Evolutionary conservation across 495 filamentous ascomycete genomes (phyloP).

Genomic region (Aspergillus sparsus): DNA sequence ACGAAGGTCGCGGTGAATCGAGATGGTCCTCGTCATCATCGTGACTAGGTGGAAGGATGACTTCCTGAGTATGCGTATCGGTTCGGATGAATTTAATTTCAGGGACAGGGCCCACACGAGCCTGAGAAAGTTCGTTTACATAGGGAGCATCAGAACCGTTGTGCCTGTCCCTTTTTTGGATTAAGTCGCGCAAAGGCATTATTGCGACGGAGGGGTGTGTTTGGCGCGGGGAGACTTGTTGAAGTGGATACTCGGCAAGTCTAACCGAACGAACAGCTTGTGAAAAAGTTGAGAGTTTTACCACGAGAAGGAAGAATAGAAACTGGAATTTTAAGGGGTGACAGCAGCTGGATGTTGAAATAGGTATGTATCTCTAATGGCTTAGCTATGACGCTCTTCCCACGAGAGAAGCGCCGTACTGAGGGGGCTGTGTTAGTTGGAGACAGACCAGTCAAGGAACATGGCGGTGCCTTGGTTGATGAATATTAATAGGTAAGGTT

Average conservation of each 20-base stretch:
- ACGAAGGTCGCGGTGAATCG: conserved; percentile 24
- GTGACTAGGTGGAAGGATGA: conserved; percentile 65
- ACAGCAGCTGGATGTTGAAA: conserved; percentile 1
- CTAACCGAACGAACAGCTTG: conserved; percentile 1
- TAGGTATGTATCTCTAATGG: not conserved
- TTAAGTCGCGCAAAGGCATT: conserved; percentile 73
- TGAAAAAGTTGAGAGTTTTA: not conserved
- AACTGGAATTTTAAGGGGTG: not conserved
- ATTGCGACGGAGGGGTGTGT: conserved; percentile 19
- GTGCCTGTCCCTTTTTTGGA: conserved; percentile 71
- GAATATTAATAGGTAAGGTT: conserved; percentile 11
- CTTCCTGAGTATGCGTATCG: conserved; percentile 77
- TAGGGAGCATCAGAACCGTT: conserved; percentile 29
- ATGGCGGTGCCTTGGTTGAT: conserved; percentile 1
- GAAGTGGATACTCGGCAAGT: conserved; percentile 11
- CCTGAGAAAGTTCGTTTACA: conserved; percentile 10
- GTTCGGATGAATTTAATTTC: conserved; percentile 83
- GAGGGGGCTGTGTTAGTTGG: conserved; percentile 17
- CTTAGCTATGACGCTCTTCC: conserved; percentile 9
- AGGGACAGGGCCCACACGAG: conserved; percentile 45
- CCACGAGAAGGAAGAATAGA: conserved; percentile 3
- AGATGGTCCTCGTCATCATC: conserved; percentile 39
- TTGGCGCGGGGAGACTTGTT: conserved; percentile 16
- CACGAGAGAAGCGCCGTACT: conserved; percentile 4
- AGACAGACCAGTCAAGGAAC: conserved; percentile 8